Conservation (phyloP, 2,329 filamentous ascomycete genomes). For the Ascochyta viciae-villosae region DNA sequence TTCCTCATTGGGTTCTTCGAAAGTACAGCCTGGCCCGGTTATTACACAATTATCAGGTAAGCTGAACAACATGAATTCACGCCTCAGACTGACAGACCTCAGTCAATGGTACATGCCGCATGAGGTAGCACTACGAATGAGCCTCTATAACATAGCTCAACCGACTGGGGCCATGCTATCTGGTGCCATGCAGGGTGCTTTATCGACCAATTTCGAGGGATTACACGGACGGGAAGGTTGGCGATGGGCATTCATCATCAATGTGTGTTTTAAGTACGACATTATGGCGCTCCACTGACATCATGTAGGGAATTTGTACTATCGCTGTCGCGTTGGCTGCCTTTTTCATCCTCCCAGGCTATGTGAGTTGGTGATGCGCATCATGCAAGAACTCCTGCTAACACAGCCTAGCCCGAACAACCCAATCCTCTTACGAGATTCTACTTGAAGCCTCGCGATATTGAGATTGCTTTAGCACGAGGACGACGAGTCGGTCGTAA, state of each 20-base stretch:
- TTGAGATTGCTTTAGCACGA: slow-evolving; percentile 14
- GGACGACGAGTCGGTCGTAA: slow-evolving; percentile 11
- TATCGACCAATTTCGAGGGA: slow-evolving; percentile 52
- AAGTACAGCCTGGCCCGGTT: slow-evolving; percentile 6
- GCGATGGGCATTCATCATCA: slow-evolving; percentile 61
- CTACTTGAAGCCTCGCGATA: slow-evolving; percentile 15
- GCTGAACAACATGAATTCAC: no score
- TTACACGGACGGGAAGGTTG: slow-evolving; percentile 56
- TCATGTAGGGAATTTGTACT: background rate
- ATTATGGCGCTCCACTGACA: background rate
- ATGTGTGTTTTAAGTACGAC: slow-evolving; percentile 31
- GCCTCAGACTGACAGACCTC: background rate
- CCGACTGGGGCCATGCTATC: background rate
- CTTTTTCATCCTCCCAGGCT: background rate
- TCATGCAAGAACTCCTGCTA: background rate
- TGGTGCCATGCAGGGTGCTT: background rate
- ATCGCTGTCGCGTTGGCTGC: background rate
- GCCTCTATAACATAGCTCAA: background rate
- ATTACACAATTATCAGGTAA: slow-evolving; percentile 2
- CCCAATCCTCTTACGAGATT: slow-evolving; percentile 17
- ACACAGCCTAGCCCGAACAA: slow-evolving; percentile 2
- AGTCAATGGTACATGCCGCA: slow-evolving; percentile 8
- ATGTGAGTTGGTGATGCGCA: background rate
- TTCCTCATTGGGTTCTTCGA: background rate
- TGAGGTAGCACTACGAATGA: slow-evolving; percentile 8